A percentile compares a stretch with the other conserved stretches of the same genome.
Conservation (phyloP, 805 yeast genomes). For the Schizosaccharomyces octosporus region DNA sequence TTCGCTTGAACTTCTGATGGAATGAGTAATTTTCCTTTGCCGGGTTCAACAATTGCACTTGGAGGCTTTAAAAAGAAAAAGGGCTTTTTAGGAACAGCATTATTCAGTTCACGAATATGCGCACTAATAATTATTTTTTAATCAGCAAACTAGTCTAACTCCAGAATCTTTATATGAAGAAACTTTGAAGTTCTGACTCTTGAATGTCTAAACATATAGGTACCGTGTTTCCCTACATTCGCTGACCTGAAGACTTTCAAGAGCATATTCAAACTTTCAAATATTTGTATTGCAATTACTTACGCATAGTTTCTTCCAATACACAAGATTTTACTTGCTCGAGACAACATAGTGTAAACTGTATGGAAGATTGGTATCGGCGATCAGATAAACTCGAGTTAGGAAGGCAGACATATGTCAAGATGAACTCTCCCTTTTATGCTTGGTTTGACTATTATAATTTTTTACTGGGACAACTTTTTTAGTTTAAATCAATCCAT, state of each 20-base stretch:
- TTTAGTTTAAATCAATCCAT: too few relatives aligned
- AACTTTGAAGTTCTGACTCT: too few relatives aligned
- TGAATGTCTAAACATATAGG: too few relatives aligned
- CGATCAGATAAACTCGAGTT: too few relatives aligned
- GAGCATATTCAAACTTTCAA: not conserved
- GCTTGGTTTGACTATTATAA: too few relatives aligned
- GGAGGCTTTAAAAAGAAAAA: conserved; percentile 82
- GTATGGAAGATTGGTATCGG: not conserved
- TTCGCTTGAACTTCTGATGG: conserved; percentile 66
- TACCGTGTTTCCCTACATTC: too few relatives aligned
- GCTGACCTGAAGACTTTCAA: too few relatives aligned
- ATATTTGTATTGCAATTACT: not conserved
- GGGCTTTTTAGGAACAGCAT: conserved; percentile 59
- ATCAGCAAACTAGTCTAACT: too few relatives aligned
- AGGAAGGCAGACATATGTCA: too few relatives aligned
- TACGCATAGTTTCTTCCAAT: conserved; percentile 81
- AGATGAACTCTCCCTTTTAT: too few relatives aligned
- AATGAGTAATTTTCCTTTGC: conserved; percentile 50
- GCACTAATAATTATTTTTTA: conserved; percentile 20
- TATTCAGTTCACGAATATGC: conserved; percentile 74
- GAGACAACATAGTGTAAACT: not conserved
- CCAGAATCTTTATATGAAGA: too few relatives aligned
- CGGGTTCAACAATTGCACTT: conserved; percentile 43
- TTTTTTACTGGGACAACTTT: too few relatives aligned
- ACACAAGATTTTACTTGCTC: conserved; percentile 48